These are phyloP conservation scores for Datisca glomerata DNA, from an alignment of 306 rosid genomes.

Conservation along the genomic window DNA sequence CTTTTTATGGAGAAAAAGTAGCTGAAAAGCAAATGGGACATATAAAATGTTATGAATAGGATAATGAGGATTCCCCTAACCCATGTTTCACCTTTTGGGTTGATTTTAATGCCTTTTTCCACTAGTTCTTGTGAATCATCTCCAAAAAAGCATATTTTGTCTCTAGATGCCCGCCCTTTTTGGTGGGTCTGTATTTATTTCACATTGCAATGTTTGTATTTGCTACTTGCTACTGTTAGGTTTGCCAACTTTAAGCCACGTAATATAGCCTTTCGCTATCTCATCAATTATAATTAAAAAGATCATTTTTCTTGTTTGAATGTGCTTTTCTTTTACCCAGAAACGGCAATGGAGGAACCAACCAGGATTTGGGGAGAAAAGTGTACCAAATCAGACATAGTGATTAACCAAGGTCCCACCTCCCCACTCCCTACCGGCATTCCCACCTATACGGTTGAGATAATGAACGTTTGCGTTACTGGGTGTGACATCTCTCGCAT, in stretches of 20 bases:
- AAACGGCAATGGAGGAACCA: slow-evolving; percentile 26
- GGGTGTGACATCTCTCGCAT: slow-evolving; percentile 64
- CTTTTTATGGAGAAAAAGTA: background rate
- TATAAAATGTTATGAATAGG: no score
- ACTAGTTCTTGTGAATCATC: slow-evolving; percentile 17
- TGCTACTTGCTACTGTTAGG: no score
- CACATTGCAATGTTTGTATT: slow-evolving; percentile 3
- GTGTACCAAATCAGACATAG: slow-evolving; percentile 48
- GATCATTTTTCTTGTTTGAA: slow-evolving; percentile 5
- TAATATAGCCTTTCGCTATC: no score
- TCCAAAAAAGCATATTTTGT: slow-evolving; percentile 26
- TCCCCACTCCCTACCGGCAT: slow-evolving; percentile 71
- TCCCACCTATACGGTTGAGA: slow-evolving; percentile 73
- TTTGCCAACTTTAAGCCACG: no score
- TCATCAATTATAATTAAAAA: background rate
- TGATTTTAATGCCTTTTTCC: slow-evolving; percentile 11
- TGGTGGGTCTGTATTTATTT: slow-evolving; percentile 9
- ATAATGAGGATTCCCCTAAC: background rate
- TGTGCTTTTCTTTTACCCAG: slow-evolving; percentile 15
- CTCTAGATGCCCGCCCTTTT: slow-evolving; percentile 5
- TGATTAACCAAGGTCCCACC: slow-evolving; percentile 73
- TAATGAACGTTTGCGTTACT: slow-evolving; percentile 49
- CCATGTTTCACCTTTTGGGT: slow-evolving; percentile 4
- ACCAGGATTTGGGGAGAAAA: slow-evolving; percentile 68
- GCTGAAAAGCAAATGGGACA: background rate